A percentile compares a stretch with the other conserved stretches of the same genome.
phyloP scores from a whole-genome alignment of 805 yeast species.

The Debaryomyces castellii region DNA sequence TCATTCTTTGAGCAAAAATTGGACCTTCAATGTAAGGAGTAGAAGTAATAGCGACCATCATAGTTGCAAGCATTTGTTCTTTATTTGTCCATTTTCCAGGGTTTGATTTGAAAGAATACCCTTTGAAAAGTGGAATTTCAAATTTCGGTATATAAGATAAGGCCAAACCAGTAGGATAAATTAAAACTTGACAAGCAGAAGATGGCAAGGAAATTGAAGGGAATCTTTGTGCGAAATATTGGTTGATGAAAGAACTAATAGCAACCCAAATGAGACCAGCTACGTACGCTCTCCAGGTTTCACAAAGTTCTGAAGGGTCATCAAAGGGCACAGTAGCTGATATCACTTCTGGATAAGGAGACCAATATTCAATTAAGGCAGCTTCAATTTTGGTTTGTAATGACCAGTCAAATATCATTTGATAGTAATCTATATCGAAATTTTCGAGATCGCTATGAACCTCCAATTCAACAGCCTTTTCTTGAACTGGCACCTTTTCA shows the following conservation, averaged over 20 bases:
- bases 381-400: conserved; percentile 41
- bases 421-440: conserved; percentile 4
- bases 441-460: not conserved
- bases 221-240: conserved; percentile 54
- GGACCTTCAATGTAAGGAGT: conserved; percentile 7
- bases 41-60: conserved; percentile 5
- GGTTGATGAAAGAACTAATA: conserved; percentile 53
- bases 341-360: conserved; percentile 33
- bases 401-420: conserved; percentile 15
- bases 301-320: conserved; percentile 33
- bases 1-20: conserved; percentile 5
- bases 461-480: not conserved
- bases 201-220: conserved; percentile 45
- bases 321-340: conserved; percentile 31
- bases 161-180: conserved; percentile 44
- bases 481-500: not conserved
- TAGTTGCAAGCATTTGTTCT: conserved; percentile 8
- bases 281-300: conserved; percentile 49
- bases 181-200: conserved; percentile 44
- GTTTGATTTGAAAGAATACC: conserved; percentile 2
- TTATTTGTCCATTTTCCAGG: conserved; percentile 8
- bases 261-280: conserved; percentile 51
- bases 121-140: conserved; percentile 10
- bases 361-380: conserved; percentile 32
- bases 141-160: conserved; percentile 36